Evolutionary conservation across 176 grass and related monocot genomes (phyloP).

Genomic region (Puccinellia tenuiflora): DNA sequence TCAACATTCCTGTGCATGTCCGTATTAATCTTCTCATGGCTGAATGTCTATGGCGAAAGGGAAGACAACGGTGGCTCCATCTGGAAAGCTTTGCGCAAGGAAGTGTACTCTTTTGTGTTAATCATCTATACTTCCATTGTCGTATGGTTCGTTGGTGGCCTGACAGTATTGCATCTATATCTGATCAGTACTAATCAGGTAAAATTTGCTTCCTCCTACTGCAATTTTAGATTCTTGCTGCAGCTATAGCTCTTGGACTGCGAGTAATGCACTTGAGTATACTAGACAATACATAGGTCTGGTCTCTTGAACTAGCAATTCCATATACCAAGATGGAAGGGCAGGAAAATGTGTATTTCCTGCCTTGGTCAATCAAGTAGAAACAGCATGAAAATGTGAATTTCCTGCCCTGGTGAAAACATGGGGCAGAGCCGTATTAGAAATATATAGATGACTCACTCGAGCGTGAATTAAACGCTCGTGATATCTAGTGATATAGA

Average conservation of each 20-base stretch:
- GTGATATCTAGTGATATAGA: not conserved
- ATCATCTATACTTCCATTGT: constrained; percentile 62
- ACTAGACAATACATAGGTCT: not conserved
- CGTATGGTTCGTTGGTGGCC: constrained; percentile 69
- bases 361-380: not conserved
- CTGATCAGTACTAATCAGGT: constrained; percentile 71
- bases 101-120: constrained; percentile 49
- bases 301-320: not conserved
- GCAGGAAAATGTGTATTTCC: not conserved
- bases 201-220: not conserved
- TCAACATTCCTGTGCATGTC: constrained; percentile 59
- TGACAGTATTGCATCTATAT: constrained; percentile 67
- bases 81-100: constrained; percentile 36
- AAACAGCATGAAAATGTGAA: not conserved
- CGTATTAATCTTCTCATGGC: constrained; percentile 50
- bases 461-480: not conserved
- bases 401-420: not conserved
- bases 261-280: not conserved
- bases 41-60: constrained; percentile 40
- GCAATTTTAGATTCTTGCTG: not conserved
- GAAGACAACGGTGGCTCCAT: constrained; percentile 15
- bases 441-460: not conserved
- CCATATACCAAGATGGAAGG: not conserved
- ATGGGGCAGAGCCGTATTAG: not conserved
- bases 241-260: not conserved